Percentiles rank a stretch among this genome's conserved stretches.
Conservation (phyloP, 345 rosid species). For the Salix dunnii region DNA sequence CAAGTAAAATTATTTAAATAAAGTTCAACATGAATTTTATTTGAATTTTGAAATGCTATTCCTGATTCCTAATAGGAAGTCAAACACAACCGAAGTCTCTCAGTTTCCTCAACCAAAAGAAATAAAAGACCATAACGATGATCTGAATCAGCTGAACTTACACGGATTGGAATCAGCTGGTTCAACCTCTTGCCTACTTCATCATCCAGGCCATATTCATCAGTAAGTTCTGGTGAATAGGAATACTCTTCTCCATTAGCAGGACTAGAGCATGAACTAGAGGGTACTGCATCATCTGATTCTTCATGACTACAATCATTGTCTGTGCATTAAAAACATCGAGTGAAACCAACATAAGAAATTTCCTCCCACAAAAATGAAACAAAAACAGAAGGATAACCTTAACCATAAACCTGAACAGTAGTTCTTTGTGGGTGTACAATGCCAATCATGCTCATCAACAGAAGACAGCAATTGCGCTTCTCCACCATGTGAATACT, state of each 20-base stretch:
- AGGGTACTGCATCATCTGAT: conserved; percentile 44
- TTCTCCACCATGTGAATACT: conserved; percentile 32
- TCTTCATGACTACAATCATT: conserved; percentile 51
- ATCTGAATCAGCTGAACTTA: conserved; percentile 31
- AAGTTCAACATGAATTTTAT: neutral
- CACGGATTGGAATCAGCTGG: conserved; percentile 79
- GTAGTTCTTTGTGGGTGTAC: conserved; percentile 35
- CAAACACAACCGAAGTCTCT: neutral
- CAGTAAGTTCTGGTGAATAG: conserved; percentile 56
- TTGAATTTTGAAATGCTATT: neutral
- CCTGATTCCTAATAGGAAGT: neutral
- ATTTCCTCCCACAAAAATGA: neutral
- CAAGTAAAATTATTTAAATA: neutral
- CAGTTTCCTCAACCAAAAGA: neutral
- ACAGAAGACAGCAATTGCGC: conserved; percentile 30
- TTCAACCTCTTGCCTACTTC: conserved; percentile 79
- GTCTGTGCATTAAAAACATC: conserved; percentile 38
- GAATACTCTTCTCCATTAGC: conserved; percentile 55
- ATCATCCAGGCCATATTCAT: conserved; percentile 53
- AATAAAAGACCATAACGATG: neutral
- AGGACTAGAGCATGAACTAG: conserved; percentile 61
- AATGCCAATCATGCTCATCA: conserved; percentile 47
- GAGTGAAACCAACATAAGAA: conserved; percentile 8
- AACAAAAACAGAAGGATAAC: neutral
- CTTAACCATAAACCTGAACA: conserved; percentile 44